These are phyloP conservation scores for Solanum chmielewskii DNA, from an alignment of 257 asterid genomes.

Conservation along the genomic window DNA sequence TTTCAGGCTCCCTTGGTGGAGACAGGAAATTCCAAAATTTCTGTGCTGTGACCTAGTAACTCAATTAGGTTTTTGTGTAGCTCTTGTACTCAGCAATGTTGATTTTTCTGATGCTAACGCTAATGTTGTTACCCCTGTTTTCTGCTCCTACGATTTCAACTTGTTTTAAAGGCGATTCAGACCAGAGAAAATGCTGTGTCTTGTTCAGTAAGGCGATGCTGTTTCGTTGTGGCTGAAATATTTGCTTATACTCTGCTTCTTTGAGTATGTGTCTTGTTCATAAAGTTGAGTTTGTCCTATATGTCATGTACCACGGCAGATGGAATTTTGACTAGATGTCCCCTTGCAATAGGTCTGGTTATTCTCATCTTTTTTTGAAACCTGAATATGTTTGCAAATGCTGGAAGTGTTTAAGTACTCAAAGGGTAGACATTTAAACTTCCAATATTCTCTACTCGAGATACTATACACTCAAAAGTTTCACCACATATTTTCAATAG, in stretches of 20 bases:
- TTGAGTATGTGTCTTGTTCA: not conserved
- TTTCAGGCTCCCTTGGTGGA: not conserved
- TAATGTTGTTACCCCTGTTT: not conserved
- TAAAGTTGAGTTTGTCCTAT: not conserved
- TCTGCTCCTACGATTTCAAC: not conserved
- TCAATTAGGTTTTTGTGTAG: not conserved
- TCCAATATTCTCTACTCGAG: not conserved
- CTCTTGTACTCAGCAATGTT: not conserved
- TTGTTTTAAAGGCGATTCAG: not conserved
- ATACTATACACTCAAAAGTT: not conserved
- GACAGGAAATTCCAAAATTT: not conserved
- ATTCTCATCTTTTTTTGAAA: not conserved
- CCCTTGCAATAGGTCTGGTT: not conserved
- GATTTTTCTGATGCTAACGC: not conserved
- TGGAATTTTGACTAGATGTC: not conserved
- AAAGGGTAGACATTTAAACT: not conserved
- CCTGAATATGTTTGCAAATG: not conserved
- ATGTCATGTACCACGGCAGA: not conserved
- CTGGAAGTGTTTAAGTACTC: not conserved
- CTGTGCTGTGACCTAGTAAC: not conserved
- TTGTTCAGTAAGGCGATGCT: not conserved
- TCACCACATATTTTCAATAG: not conserved
- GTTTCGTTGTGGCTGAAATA: not conserved
- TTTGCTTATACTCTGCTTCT: not conserved
- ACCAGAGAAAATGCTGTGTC: not conserved